phyloP scores from a whole-genome alignment of 345 rosid genomes.

The Salix exigua region DNA sequence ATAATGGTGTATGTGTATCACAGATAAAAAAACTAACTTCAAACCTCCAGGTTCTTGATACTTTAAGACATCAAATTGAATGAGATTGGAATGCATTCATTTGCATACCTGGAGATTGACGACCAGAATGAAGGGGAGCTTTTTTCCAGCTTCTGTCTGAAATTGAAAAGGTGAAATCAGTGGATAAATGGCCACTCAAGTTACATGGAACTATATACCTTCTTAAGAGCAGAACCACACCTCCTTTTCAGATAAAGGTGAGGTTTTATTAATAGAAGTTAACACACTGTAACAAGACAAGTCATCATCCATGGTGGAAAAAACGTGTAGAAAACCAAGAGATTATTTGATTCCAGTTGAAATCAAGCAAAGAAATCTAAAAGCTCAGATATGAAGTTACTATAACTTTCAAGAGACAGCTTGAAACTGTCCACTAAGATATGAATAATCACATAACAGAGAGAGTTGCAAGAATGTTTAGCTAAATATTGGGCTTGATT shows the following conservation, averaged over 20 bases:
- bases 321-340: not conserved
- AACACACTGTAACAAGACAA: not conserved
- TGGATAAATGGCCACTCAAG: not conserved
- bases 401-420: not conserved
- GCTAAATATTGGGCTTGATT: not conserved
- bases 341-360: not conserved
- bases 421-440: not conserved
- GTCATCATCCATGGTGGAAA: not conserved
- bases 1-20: not conserved
- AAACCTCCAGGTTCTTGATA: not conserved
- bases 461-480: not conserved
- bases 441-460: not conserved
- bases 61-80: not conserved
- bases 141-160: conserved; percentile 87
- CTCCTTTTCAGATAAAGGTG: not conserved
- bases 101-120: conserved; percentile 81
- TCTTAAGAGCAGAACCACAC: not conserved
- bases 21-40: not conserved
- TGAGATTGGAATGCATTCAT: conserved; percentile 4
- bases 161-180: conserved; percentile 20
- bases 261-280: not conserved
- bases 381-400: not conserved
- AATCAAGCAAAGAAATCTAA: not conserved
- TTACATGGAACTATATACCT: not conserved
- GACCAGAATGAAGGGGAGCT: conserved; percentile 81